Conservation (phyloP, 345 rosid species). For the Eucalyptus grandis region DNA sequence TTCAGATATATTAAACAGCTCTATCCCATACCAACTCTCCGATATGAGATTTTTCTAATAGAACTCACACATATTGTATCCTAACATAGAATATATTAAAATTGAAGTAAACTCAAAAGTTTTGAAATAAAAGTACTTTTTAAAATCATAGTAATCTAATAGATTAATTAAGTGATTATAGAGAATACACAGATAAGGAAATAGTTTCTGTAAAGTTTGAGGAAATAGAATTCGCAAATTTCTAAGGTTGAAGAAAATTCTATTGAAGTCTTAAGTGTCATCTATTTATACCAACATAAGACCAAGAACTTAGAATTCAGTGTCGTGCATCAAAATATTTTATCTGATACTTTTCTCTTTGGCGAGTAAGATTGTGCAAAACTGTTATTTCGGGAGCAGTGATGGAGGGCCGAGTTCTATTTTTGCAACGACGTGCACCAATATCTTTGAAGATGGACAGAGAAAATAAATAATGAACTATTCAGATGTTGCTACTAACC, state of each 20-base stretch:
- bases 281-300: background rate
- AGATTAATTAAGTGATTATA: background rate
- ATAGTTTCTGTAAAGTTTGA: background rate
- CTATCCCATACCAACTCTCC: fast-evolving
- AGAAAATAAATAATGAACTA: background rate
- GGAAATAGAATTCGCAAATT: background rate
- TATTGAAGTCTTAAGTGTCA: background rate
- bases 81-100: too few species aligned
- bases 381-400: background rate
- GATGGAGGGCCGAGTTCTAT: too few species aligned
- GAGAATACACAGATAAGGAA: background rate
- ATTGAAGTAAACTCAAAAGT: too few species aligned
- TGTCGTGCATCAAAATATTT: background rate
- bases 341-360: too few species aligned
- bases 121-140: too few species aligned
- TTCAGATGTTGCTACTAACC: background rate
- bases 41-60: too few species aligned
- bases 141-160: background rate
- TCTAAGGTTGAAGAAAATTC: background rate
- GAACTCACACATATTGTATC: too few species aligned
- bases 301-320: background rate
- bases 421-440: background rate
- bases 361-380: background rate
- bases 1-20: too few species aligned
- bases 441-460: background rate